Conservation (phyloP, 768 basidiomycete species). For the Trametes cinnabarina region DNA sequence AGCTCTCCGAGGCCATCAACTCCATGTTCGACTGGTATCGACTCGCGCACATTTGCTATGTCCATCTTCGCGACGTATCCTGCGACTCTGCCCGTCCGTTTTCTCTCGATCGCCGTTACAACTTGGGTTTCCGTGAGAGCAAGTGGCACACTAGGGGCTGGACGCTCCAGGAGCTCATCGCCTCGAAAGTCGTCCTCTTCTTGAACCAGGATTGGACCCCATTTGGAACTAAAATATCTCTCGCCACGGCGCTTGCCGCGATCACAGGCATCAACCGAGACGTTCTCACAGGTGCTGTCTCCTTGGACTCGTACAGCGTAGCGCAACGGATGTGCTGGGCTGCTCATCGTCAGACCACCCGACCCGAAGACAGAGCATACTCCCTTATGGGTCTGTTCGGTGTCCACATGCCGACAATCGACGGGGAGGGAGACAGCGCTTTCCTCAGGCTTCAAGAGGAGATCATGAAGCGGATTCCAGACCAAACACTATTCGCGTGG, state of each 20-base stretch:
- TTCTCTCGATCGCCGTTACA: no score
- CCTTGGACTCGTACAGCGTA: neutral
- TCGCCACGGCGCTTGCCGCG: neutral
- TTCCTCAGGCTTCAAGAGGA: neutral
- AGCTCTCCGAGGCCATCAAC: slow-evolving; percentile 12
- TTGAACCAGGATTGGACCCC: neutral
- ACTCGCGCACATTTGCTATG: neutral
- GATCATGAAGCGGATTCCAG: neutral
- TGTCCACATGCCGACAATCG: neutral
- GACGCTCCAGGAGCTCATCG: neutral
- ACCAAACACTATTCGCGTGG: neutral
- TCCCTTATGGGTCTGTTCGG: neutral
- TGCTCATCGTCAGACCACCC: neutral
- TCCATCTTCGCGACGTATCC: slow-evolving; percentile 6
- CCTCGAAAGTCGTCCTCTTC: neutral
- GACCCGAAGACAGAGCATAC: neutral
- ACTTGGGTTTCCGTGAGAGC: neutral
- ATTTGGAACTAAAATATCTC: neutral
- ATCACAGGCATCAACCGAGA: neutral
- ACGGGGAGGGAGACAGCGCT: neutral
- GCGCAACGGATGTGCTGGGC: neutral
- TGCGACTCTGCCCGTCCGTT: no score
- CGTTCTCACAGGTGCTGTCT: neutral
- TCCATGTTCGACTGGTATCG: slow-evolving; percentile 8
- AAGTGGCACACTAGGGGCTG: neutral